Evolutionary conservation across 106 monocot genomes (phyloP).

Genomic region (Iris macrosiphon): DNA sequence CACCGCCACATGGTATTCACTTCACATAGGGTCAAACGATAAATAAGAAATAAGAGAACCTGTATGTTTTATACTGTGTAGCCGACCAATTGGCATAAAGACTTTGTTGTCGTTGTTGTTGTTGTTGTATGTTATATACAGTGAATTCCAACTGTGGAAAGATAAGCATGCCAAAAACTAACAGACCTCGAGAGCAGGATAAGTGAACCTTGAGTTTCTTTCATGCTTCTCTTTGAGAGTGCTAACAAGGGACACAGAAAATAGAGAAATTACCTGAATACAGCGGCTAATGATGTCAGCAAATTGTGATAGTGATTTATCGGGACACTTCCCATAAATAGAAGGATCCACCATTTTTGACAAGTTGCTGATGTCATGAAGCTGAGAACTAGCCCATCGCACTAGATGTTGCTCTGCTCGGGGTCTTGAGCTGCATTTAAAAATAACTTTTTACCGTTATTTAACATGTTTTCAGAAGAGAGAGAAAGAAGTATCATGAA

Average conservation of each 20-base stretch:
- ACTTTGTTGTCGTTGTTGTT: too few relatives aligned
- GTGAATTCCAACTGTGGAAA: too few relatives aligned
- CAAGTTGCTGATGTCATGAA: conserved; percentile 76
- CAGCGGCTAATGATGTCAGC: conserved; percentile 96
- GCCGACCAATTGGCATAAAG: too few relatives aligned
- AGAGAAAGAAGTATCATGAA: background rate
- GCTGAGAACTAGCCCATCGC: conserved; percentile 89
- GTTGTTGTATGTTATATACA: too few relatives aligned
- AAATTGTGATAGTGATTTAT: conserved; percentile 85
- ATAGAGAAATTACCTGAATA: conserved; percentile 63
- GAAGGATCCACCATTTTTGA: conserved; percentile 88
- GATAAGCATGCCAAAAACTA: too few relatives aligned
- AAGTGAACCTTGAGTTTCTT: too few relatives aligned
- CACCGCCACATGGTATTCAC: too few relatives aligned
- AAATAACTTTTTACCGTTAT: too few relatives aligned
- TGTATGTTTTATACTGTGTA: too few relatives aligned
- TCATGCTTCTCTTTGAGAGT: background rate
- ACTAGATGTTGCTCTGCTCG: conserved; percentile 83
- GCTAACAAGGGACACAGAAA: background rate
- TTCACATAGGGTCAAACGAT: too few relatives aligned
- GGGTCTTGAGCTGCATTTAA: conserved; percentile 59
- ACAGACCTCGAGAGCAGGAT: too few relatives aligned
- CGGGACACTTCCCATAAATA: conserved; percentile 56
- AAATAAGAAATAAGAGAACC: too few relatives aligned
- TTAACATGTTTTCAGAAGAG: background rate